Evolutionary conservation across 257 asterid species (phyloP).

Genomic region (Forsythia suspensa): DNA sequence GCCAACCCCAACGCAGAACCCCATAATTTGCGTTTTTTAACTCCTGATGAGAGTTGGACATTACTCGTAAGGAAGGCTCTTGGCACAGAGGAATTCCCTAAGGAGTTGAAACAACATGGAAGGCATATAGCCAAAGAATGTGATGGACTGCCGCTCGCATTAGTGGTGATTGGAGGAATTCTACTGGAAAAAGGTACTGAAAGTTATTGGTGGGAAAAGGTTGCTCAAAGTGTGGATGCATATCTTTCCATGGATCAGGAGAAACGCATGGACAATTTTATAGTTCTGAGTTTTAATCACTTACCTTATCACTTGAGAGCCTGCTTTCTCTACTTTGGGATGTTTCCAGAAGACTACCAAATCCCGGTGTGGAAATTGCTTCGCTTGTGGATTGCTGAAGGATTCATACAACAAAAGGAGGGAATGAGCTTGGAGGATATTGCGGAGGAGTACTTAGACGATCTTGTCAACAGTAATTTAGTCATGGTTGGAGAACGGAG

Average conservation of each 20-base stretch:
- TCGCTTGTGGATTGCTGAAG: constrained; percentile 33
- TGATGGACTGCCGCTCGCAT: constrained; percentile 16
- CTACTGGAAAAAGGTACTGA: constrained; percentile 1
- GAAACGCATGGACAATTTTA: not conserved
- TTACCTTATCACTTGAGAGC: constrained; percentile 25
- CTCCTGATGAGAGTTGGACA: constrained; percentile 18
- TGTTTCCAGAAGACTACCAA: constrained; percentile 26
- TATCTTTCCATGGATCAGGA: not conserved
- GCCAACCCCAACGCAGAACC: constrained; percentile 7
- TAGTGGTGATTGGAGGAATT: constrained; percentile 36
- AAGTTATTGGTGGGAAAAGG: constrained; percentile 22
- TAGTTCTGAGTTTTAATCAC: constrained; percentile 27
- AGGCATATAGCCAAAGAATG: constrained; percentile 5
- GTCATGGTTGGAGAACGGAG: constrained; percentile 9
- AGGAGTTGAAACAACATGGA: not conserved
- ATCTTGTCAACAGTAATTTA: constrained; percentile 20
- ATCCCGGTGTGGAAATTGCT: constrained; percentile 28
- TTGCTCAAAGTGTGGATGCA: constrained; percentile 10
- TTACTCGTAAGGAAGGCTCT: constrained; percentile 14
- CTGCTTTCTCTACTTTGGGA: constrained; percentile 34
- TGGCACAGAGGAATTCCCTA: not conserved
- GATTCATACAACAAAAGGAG: constrained; percentile 15
- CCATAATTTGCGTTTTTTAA: constrained; percentile 6
- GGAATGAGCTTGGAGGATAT: constrained; percentile 16
- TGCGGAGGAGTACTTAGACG: constrained; percentile 18